Evolutionary conservation across 2,329 filamentous ascomycete species (phyloP).

Genomic region (Pseudocercospora cruenta): DNA sequence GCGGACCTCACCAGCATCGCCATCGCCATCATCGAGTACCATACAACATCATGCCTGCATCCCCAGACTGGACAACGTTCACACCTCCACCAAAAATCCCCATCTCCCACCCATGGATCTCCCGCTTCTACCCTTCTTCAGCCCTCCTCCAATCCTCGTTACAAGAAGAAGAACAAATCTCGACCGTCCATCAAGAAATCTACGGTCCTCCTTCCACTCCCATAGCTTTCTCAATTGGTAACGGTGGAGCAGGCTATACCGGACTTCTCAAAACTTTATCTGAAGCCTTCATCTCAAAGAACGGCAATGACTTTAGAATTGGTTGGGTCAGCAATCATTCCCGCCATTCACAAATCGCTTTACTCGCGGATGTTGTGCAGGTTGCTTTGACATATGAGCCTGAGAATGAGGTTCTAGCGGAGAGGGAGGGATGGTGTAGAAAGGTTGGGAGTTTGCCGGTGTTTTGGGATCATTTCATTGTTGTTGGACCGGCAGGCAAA

Average conservation of each 20-base stretch:
- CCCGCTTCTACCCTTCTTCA: slow-evolving; percentile 17
- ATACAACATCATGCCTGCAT: no score
- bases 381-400: slow-evolving; percentile 34
- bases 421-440: slow-evolving; percentile 28
- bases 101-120: slow-evolving; percentile 21
- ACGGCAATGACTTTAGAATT: slow-evolving; percentile 24
- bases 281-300: slow-evolving; percentile 22
- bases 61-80: background rate
- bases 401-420: slow-evolving; percentile 26
- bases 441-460: slow-evolving; percentile 7
- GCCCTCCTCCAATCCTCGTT: slow-evolving; percentile 13
- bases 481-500: slow-evolving; percentile 22
- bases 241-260: slow-evolving; percentile 33
- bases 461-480: slow-evolving; percentile 34
- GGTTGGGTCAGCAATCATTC: slow-evolving; percentile 32
- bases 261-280: slow-evolving; percentile 24
- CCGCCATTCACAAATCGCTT: slow-evolving; percentile 30
- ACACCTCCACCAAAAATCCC: slow-evolving; percentile 1
- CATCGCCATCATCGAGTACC: no score
- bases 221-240: slow-evolving; percentile 29
- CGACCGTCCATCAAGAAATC: slow-evolving; percentile 15
- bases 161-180: slow-evolving; percentile 15
- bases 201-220: slow-evolving; percentile 25
- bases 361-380: slow-evolving; percentile 30
- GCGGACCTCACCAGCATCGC: background rate